These are phyloP conservation scores for Suhomyces bribrorum DNA, from an alignment of 1,139 yeast genomes.

Conservation along the genomic window DNA sequence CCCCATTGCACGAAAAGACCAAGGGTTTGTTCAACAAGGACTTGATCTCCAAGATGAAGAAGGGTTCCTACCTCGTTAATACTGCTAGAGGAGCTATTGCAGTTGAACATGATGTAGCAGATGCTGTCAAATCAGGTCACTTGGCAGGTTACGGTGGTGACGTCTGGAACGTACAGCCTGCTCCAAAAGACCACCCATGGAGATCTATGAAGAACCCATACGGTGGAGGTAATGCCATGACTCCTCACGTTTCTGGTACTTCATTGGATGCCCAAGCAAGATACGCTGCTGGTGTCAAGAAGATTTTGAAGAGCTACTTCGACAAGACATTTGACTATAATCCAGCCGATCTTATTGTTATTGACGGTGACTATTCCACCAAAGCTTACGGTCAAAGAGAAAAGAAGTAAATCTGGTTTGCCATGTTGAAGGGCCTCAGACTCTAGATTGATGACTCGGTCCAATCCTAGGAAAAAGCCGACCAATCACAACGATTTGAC, in stretches of 20 bases:
- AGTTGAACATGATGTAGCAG: slow-evolving; percentile 73
- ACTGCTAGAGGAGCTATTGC: slow-evolving; percentile 86
- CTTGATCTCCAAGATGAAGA: slow-evolving; percentile 69
- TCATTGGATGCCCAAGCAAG: slow-evolving; percentile 78
- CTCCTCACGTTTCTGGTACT: slow-evolving; percentile 81
- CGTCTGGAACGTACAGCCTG: slow-evolving; percentile 83
- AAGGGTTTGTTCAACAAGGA: slow-evolving; percentile 68
- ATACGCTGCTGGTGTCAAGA: slow-evolving; percentile 69
- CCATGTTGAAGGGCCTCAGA: no score
- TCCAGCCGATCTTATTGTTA: slow-evolving; percentile 72
- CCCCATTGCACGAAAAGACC: slow-evolving; percentile 75
- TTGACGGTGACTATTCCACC: slow-evolving; percentile 72
- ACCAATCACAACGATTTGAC: no score
- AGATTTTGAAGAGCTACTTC: slow-evolving; percentile 64
- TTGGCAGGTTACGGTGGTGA: slow-evolving; percentile 83
- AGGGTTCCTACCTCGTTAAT: slow-evolving; percentile 76
- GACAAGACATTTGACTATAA: slow-evolving; percentile 64
- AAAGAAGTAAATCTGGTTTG: slow-evolving; percentile 9
- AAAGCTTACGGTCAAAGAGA: slow-evolving; percentile 65
- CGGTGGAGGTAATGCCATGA: slow-evolving; percentile 83
- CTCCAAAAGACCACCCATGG: slow-evolving; percentile 79
- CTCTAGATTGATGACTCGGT: no score
- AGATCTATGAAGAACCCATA: slow-evolving; percentile 62
- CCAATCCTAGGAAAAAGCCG: no score
- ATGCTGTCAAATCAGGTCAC: slow-evolving; percentile 67